Conservation (phyloP, 257 asterid species). For the Gynochthodes officinalis region DNA sequence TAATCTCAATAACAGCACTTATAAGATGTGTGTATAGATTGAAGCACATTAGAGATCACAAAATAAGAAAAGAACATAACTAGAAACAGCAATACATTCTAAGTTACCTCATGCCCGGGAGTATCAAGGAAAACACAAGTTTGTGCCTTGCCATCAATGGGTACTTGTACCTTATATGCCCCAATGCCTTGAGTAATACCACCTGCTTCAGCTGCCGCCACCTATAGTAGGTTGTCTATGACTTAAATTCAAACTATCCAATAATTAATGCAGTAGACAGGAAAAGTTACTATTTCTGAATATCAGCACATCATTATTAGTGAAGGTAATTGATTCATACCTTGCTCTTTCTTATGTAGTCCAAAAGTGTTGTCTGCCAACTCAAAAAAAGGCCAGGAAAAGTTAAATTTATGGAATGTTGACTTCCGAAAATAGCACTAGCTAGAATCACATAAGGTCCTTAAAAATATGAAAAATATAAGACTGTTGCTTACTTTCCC, state of each 20-base stretch:
- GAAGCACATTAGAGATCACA: not conserved
- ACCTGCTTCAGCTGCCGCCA: constrained; percentile 95
- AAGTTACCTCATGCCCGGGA: constrained; percentile 95
- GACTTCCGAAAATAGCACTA: not conserved
- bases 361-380: constrained; percentile 92
- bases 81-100: constrained; percentile 1
- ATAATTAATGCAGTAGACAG: constrained; percentile 1
- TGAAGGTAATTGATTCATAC: constrained; percentile 28
- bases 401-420: constrained; percentile 10
- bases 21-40: not conserved
- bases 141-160: constrained; percentile 75
- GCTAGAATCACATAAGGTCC: not conserved
- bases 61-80: constrained; percentile 2
- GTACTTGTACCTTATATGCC: constrained; percentile 91
- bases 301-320: constrained; percentile 2
- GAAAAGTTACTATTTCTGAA: not conserved
- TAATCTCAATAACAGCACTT: not conserved
- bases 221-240: constrained; percentile 44
- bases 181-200: constrained; percentile 99
- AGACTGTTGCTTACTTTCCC: constrained; percentile 67
- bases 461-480: not conserved
- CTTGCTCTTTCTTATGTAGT: constrained; percentile 82
- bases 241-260: constrained; percentile 28
- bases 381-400: constrained; percentile 26
- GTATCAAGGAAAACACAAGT: constrained; percentile 97